phyloP scores from a whole-genome alignment of 169 alveolate species.

The Plasmodium cynomolgi region DNA sequence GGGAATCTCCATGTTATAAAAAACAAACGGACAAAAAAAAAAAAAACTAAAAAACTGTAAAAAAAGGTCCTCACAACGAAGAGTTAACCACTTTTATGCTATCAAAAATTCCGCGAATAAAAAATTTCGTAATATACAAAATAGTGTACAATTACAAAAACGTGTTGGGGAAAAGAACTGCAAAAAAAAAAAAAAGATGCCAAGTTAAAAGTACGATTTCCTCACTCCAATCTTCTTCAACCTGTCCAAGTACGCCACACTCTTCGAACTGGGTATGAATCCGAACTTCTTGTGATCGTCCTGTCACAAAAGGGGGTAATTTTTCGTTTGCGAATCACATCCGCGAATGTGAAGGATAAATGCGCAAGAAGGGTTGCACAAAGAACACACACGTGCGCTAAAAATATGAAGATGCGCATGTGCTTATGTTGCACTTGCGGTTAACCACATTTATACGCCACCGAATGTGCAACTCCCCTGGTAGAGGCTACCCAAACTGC shows the following conservation, averaged over 20 bases:
- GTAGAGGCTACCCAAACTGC: not conserved
- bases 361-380: not conserved
- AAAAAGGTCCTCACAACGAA: not conserved
- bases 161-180: not conserved
- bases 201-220: constrained; percentile 45
- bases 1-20: not conserved
- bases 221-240: constrained; percentile 32
- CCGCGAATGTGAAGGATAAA: not conserved
- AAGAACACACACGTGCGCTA: not conserved
- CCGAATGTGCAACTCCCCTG: not conserved
- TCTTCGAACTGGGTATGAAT: constrained; percentile 56
- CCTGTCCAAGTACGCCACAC: constrained; percentile 30
- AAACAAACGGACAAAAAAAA: not conserved
- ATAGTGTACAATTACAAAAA: not conserved
- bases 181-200: constrained; percentile 2
- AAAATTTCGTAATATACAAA: not conserved
- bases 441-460: not conserved
- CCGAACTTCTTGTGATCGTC: constrained; percentile 49
- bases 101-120: not conserved
- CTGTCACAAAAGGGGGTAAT: constrained; percentile 12
- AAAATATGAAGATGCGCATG: not conserved
- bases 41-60: not conserved
- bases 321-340: not conserved
- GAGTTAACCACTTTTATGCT: not conserved
- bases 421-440: not conserved